Percentiles rank a stretch among this genome's conserved stretches.
Evolutionary conservation across 2,329 filamentous ascomycete genomes (phyloP).

Genomic region (Scopulariopsis brevicaulis): DNA sequence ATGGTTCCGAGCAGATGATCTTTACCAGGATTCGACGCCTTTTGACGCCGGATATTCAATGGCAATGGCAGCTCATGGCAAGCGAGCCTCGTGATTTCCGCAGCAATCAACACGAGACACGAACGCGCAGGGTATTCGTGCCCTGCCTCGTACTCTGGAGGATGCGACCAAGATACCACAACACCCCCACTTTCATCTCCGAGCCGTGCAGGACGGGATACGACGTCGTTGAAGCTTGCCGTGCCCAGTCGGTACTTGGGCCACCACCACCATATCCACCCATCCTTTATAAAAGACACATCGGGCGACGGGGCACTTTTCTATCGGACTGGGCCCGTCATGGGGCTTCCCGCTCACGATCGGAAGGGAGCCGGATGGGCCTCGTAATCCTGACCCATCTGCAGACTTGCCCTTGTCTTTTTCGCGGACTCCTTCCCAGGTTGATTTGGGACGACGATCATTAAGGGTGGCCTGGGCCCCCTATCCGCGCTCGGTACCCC

Average conservation of each 20-base stretch:
- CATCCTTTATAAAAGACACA: neutral
- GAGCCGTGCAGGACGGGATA: neutral
- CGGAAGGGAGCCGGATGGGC: neutral
- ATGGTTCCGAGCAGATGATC: no score
- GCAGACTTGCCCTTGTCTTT: neutral
- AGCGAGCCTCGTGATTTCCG: no score
- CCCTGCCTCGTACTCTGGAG: neutral
- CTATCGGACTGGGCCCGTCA: neutral
- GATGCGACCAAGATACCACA: neutral
- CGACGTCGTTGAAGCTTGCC: constrained; percentile 1
- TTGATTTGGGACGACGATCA: neutral
- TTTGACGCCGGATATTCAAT: no score
- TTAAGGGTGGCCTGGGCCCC: neutral
- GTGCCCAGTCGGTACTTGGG: neutral
- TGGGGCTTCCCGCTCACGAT: neutral
- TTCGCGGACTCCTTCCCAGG: neutral
- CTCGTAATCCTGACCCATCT: neutral
- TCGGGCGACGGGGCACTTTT: neutral
- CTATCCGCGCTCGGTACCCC: neutral
- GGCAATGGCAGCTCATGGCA: no score
- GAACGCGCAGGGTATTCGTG: no score
- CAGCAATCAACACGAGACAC: no score
- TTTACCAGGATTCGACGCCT: no score
- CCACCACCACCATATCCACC: neutral
- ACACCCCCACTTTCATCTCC: neutral